Base-by-base conservation (phyloP, 2,329 filamentous ascomycete genomes). In the Ceratocystiopsis sp. region DNA sequence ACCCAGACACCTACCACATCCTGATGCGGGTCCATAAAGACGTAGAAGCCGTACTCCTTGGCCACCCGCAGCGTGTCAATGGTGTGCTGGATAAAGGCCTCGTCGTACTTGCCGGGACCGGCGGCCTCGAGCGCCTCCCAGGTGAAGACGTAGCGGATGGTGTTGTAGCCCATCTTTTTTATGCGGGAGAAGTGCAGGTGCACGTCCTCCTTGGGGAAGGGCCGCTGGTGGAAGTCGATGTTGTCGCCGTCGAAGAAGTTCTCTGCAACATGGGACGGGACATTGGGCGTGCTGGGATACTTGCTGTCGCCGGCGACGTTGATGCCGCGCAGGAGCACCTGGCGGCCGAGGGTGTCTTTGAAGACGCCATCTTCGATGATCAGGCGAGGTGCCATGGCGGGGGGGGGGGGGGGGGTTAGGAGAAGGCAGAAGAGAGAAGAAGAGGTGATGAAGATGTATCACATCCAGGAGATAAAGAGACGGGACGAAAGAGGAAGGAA, bases 11-110 rank as follows among this genome's bases (percentile, higher is more conserved):
- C 50, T 70, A 84, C 80, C 53, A 96, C 89, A 65, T 98, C 91
- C 67, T 98, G 91, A 59, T 98, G 91, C 17, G 93, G 89, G 53
- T 98, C 93, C 85, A 98, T 94, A 58, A 95, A 96, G 41, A 98
- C 71, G 55, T 93, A 94, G 59, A 98, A 95, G 25, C 84, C 84
- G 65, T 93, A 96, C 35, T 77, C 70, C 57, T 87, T 94, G 35
- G 87, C 87, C 50, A 86, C 68, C 45, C 86, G 73, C 52, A 98
- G 62, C 12, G 94, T 68, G 35, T 84, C 73, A 50, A 98, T 85
- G 1, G 91, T 98, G 58, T 93, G 85, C 51, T 83, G 71, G 50
- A 96, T 87, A 72, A 84, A 98, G 48, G 83, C 79, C 56, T 98
- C 85, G 54, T 98, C 93, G 59, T 96, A 98, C 55, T 75, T 78